These are phyloP conservation scores for Colletotrichum sojae DNA, from an alignment of 2,329 filamentous ascomycete species.

Conservation along the genomic window DNA sequence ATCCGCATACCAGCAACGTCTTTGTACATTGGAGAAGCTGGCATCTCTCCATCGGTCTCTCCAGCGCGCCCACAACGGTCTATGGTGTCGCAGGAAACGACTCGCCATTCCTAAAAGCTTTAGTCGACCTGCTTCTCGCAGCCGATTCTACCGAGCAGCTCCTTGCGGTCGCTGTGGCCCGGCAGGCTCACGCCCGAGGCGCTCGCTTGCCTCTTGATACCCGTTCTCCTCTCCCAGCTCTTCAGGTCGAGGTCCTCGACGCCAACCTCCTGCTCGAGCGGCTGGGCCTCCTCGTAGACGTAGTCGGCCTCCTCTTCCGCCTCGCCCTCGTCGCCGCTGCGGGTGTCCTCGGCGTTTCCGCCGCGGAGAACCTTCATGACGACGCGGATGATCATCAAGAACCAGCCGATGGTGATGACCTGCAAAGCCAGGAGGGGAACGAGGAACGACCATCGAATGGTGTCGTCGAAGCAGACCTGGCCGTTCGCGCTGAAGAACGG, in stretches of 20 bases:
- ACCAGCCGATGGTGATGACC: conserved; percentile 87
- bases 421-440: conserved; percentile 83
- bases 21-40: conserved; percentile 18
- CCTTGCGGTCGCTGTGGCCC: conserved; percentile 83
- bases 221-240: conserved; percentile 71
- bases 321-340: conserved; percentile 88
- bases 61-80: background rate
- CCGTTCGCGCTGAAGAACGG: conserved; percentile 81
- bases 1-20: conserved; percentile 2
- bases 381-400: conserved; percentile 87
- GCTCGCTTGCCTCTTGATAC: conserved; percentile 67
- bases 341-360: conserved; percentile 83
- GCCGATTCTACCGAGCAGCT: conserved; percentile 84
- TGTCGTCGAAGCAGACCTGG: conserved; percentile 83
- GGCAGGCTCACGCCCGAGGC: conserved; percentile 76
- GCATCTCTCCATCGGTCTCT: background rate
- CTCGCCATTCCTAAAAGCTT: background rate
- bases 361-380: conserved; percentile 85
- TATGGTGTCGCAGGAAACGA: too few species aligned
- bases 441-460: conserved; percentile 84
- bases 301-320: conserved; percentile 75
- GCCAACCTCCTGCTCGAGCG: conserved; percentile 81
- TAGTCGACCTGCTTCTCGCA: conserved; percentile 81
- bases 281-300: conserved; percentile 68
- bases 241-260: conserved; percentile 79